A percentile compares a stretch with the other conserved stretches of the same genome.
These are phyloP conservation scores for Simmondsia chinensis DNA, from an alignment of 148 eudicot genomes.

Conservation along the genomic window DNA sequence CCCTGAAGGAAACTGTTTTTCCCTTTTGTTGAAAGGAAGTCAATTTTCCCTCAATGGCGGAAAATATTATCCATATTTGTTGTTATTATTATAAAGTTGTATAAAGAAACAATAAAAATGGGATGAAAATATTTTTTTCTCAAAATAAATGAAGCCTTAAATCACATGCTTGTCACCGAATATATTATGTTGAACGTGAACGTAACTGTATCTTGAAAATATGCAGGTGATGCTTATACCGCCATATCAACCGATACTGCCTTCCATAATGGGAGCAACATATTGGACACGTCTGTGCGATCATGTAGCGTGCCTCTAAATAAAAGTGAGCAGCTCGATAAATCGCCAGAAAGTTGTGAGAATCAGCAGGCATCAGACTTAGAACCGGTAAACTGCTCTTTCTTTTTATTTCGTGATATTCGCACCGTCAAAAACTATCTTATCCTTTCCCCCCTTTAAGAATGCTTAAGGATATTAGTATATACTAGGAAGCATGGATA, in stretches of 20 bases:
- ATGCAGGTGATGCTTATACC: slow-evolving; percentile 25
- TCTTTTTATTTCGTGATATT: neutral
- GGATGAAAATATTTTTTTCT: neutral
- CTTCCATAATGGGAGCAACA: slow-evolving; percentile 18
- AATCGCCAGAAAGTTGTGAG: slow-evolving; percentile 12
- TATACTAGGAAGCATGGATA: no score
- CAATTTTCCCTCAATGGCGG: no score
- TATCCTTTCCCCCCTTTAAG: neutral
- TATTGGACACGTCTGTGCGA: slow-evolving; percentile 18
- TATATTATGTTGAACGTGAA: neutral
- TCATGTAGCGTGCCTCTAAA: slow-evolving; percentile 9
- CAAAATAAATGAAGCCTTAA: slow-evolving; percentile 1
- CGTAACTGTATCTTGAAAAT: neutral
- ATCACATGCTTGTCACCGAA: neutral
- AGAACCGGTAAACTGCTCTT: slow-evolving; percentile 26
- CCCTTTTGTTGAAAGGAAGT: no score
- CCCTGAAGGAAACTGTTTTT: no score
- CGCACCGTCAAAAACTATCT: neutral
- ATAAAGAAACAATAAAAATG: no score
- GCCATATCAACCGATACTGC: slow-evolving; percentile 17
- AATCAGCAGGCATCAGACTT: slow-evolving; percentile 13
- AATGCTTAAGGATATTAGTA: neutral
- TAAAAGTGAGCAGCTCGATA: slow-evolving; percentile 13
- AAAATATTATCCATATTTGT: no score
- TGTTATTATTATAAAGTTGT: no score